phyloP scores from a whole-genome alignment of 2,329 filamentous ascomycete species.

The Exophiala xenobiotica region DNA sequence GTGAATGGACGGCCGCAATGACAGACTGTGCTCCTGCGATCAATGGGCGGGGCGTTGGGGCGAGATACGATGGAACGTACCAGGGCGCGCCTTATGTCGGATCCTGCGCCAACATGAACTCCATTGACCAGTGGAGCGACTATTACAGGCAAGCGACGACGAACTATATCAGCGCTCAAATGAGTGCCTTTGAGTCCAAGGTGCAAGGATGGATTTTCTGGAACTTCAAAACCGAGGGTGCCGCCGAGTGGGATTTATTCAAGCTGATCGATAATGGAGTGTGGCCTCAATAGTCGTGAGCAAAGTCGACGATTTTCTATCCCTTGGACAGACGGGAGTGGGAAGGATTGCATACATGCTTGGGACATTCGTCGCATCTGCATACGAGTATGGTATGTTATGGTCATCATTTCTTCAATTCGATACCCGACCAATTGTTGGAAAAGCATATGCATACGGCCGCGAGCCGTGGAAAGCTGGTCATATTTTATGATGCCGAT shows the following conservation, averaged over 20 bases:
- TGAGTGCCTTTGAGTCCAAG: constrained; percentile 45
- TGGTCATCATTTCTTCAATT: too few species aligned
- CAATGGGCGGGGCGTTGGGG: constrained; percentile 59
- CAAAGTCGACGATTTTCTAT: too few species aligned
- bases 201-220: constrained; percentile 49
- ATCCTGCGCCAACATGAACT: constrained; percentile 54
- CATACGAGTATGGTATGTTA: too few species aligned
- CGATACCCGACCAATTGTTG: too few species aligned
- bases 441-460: too few species aligned
- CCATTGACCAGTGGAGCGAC: constrained; percentile 48
- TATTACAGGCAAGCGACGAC: constrained; percentile 40
- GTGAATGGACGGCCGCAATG: constrained; percentile 68
- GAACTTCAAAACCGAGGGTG: constrained; percentile 52
- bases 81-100: constrained; percentile 49
- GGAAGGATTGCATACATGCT: too few species aligned
- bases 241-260: constrained; percentile 51
- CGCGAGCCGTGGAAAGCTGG: too few species aligned
- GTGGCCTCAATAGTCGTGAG: constrained; percentile 33
- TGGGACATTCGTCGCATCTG: too few species aligned
- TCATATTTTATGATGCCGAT: too few species aligned
- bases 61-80: constrained; percentile 51
- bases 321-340: too few species aligned
- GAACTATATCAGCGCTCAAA: constrained; percentile 48
- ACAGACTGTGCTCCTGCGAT: constrained; percentile 57
- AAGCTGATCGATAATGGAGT: constrained; percentile 44